Evolutionary conservation across 75 land plant genomes (phyloP).

Genomic region (Sequoia sempervirens): DNA sequence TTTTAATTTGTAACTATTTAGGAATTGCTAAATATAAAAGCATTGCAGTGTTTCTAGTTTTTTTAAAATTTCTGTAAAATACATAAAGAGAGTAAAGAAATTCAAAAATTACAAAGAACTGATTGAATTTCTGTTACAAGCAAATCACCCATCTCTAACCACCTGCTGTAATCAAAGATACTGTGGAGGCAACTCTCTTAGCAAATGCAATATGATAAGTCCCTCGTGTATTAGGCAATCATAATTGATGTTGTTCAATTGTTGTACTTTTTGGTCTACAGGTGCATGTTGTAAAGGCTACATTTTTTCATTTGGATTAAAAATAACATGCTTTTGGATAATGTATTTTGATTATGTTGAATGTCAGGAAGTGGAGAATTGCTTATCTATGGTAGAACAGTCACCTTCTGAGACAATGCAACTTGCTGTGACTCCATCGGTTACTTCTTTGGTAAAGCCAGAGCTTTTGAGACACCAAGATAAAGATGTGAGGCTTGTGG

Average conservation of each 20-base stretch:
- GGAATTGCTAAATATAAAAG: not conserved
- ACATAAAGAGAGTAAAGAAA: no score
- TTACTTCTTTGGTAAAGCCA: conserved; percentile 47
- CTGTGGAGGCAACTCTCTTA: not conserved
- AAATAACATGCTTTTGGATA: not conserved
- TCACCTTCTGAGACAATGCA: conserved; percentile 46
- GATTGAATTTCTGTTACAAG: not conserved
- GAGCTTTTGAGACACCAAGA: conserved; percentile 57
- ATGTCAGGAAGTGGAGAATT: conserved; percentile 12
- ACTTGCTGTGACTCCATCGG: conserved; percentile 43
- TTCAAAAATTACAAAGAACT: not conserved
- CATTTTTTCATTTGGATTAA: not conserved
- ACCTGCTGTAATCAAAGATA: not conserved
- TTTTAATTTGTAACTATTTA: not conserved
- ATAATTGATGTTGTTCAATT: not conserved
- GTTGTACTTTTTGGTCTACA: not conserved
- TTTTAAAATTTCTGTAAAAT: no score
- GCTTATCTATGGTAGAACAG: conserved; percentile 46
- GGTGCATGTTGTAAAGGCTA: not conserved
- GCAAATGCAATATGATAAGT: not conserved
- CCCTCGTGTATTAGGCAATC: not conserved
- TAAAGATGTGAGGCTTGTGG: conserved; percentile 57
- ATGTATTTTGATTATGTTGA: not conserved
- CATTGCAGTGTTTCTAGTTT: not conserved
- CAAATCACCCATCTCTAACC: not conserved